A percentile compares a stretch with the other conserved stretches of the same genome.
Evolutionary conservation across 1,139 yeast species (phyloP).

Genomic region (Hyphopichia wangnamkhiaoensis): DNA sequence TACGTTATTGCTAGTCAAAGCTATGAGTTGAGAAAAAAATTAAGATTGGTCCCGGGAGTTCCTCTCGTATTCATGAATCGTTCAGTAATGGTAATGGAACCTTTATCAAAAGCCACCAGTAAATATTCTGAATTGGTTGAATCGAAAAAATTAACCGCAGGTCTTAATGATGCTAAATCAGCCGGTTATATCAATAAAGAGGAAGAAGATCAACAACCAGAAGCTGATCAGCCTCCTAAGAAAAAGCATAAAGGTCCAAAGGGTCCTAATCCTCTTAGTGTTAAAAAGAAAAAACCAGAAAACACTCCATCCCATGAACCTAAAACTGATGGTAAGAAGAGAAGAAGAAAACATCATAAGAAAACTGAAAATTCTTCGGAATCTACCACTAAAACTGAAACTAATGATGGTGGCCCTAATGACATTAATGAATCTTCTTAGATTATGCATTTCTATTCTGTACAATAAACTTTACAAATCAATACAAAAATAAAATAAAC

Average conservation of each 20-base stretch:
- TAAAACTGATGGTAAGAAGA: conserved; percentile 21
- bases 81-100: conserved; percentile 96
- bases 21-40: conserved; percentile 60
- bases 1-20: conserved; percentile 88
- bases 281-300: conserved; percentile 61
- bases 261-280: conserved; percentile 81
- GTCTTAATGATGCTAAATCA: conserved; percentile 61
- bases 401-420: not conserved
- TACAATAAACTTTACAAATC: not conserved
- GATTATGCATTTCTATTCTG: not conserved
- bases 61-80: conserved; percentile 87
- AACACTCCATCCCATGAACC: conserved; percentile 5
- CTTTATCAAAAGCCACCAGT: conserved; percentile 73
- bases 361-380: conserved; percentile 2
- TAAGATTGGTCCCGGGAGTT: conserved; percentile 82
- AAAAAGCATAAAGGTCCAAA: conserved; percentile 70
- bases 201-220: conserved; percentile 20
- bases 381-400: not conserved
- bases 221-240: conserved; percentile 17
- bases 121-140: conserved; percentile 58
- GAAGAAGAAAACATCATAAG: conserved; percentile 41
- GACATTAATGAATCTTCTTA: not conserved
- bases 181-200: conserved; percentile 35
- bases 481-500: not conserved
- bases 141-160: conserved; percentile 65